Conservation (phyloP, 2,329 filamentous ascomycete species). For the Talaromyces albobiverticillius region DNA sequence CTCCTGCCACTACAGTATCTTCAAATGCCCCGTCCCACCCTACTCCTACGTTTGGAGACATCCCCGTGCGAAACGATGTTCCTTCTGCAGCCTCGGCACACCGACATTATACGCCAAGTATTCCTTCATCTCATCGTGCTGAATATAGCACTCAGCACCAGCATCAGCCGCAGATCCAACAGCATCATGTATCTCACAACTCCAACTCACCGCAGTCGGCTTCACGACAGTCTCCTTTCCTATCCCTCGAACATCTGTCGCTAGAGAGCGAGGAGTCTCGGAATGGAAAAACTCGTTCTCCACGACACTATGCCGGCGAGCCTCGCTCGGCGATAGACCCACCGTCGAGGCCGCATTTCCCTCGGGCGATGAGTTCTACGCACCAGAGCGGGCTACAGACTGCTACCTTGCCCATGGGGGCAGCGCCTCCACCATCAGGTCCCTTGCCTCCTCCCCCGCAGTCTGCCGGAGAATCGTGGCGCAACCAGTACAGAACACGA, state of each 20-base stretch:
- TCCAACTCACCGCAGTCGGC: slow-evolving; percentile 6
- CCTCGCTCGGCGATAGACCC: slow-evolving; percentile 38
- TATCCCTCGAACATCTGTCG: slow-evolving; percentile 44
- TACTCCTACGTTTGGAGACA: slow-evolving; percentile 70
- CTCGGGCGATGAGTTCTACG: slow-evolving; percentile 39
- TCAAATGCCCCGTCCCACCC: slow-evolving; percentile 31
- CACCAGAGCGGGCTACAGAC: slow-evolving; percentile 41
- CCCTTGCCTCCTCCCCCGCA: slow-evolving; percentile 60
- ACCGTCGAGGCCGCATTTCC: slow-evolving; percentile 35
- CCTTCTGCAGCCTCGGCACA: slow-evolving; percentile 31
- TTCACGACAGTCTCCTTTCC: slow-evolving; percentile 28
- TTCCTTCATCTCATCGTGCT: background rate
- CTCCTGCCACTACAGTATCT: slow-evolving; percentile 38
- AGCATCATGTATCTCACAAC: slow-evolving; percentile 18
- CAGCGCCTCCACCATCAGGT: slow-evolving; percentile 54
- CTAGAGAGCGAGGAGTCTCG: slow-evolving; percentile 38
- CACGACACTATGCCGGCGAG: slow-evolving; percentile 29
- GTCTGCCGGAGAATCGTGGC: slow-evolving; percentile 18
- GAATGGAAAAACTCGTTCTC: slow-evolving; percentile 27
- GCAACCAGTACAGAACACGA: slow-evolving; percentile 14
- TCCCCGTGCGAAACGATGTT: slow-evolving; percentile 53
- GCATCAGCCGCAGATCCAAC: background rate
- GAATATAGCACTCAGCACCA: slow-evolving; percentile 4
- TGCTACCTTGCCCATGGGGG: slow-evolving; percentile 63
- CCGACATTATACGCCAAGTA: slow-evolving; percentile 18